Base-by-base conservation (phyloP, 139 green algal genomes). In the Klebsormidium nitens region DNA sequence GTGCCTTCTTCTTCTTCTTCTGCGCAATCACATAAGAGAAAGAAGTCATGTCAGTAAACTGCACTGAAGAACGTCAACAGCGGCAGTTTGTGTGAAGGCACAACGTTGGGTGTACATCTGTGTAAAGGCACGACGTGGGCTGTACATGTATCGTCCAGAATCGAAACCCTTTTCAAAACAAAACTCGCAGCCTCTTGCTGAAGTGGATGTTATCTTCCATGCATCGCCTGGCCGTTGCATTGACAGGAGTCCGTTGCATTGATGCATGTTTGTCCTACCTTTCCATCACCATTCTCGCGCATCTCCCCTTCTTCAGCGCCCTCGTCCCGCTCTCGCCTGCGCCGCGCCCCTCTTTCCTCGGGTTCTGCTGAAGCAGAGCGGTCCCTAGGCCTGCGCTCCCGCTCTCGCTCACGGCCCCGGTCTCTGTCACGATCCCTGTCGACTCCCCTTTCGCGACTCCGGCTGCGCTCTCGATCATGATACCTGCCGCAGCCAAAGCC, bases 361-460 rank as follows among this genome's bases (percentile, higher is more conserved):
- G n/a, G n/a, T n/a, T n/a, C n/a, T n/a, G n/a, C n/a, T n/a, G n/a
- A n/a, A n/a, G 14, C 14, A 64, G 29, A 34, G 14, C 56, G 56
- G 19, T 44, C 35, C 56, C 56, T 64, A 17, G 14, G 14, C 35
- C 56, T 64, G 14, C 17, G 56, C 14, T 70, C 44, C 49, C 47
- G 14, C 26, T 70, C 44, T 17, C 44, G 44, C 11, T 70, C 44
- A n/a, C 62, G 8, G 1, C 32, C 62, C 31, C 38, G 29, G 23
- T 70, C 62, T 32, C 62, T 46, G 2, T 70, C 62, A 2, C 62
- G 1, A 69, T 70, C 62, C 49, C 62, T 65, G 31, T 70, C 62
- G 6, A n/a, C 57, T 64, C 2, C 62, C 62, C 62, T 70, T 28
- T 70, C 62, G 17, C 44, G 65, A 2, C n/a, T 36, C 49, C 62